Evolutionary conservation across 2,329 filamentous ascomycete genomes (phyloP), one percentile per base, ranked within the genome.

Genomic region (Ophiocordyceps camponoti-floridani): DNA sequence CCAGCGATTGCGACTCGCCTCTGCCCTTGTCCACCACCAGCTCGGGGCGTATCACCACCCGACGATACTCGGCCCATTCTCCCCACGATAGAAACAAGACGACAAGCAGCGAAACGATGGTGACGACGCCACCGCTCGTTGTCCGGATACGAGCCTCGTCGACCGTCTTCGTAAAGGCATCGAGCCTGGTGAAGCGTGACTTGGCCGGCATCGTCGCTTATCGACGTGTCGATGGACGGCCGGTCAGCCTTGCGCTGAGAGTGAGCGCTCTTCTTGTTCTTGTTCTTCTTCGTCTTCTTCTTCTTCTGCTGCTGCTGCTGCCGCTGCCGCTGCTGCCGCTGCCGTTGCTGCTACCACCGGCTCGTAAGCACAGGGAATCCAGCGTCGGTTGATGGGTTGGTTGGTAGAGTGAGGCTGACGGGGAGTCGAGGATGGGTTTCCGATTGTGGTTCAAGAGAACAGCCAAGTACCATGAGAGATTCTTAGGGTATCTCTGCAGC

Each of bases 91-190:
- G 73, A 63, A 82, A 95, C 41, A 96, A 59, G 45, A 98, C 86
- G 44, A 95, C 75, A 43, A 98, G 62, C 55, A 98, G 69, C 48
- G 88, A 95, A 52, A 82, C 74, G 55, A 98, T 87, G 46, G 91
- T 98, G 56, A 98, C 86, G 54, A 98, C 77, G 52, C 91, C 91
- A 52, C 91, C 91, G 3, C 87, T 94, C 7, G 88, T 95, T 30
- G 91, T 98, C 56, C 93, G 83, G 60, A 98, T 79, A 55, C 91
- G 79, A 52, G 93, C 91, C 77, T 98, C 91, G 63, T 98, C 91
- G 54, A 98, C 91, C 12, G 91, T 98, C 68, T 98, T 98, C 44
- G 89, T 94, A 62, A 98, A 98, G 72, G 91, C 91, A 65, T 98
- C 91, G 51, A 98, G 84, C 75, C 82, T 82, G 48, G 84, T 94